These are phyloP conservation scores for Cenococcum geophilum DNA, from an alignment of 495 filamentous ascomycete species.

Conservation along the genomic window DNA sequence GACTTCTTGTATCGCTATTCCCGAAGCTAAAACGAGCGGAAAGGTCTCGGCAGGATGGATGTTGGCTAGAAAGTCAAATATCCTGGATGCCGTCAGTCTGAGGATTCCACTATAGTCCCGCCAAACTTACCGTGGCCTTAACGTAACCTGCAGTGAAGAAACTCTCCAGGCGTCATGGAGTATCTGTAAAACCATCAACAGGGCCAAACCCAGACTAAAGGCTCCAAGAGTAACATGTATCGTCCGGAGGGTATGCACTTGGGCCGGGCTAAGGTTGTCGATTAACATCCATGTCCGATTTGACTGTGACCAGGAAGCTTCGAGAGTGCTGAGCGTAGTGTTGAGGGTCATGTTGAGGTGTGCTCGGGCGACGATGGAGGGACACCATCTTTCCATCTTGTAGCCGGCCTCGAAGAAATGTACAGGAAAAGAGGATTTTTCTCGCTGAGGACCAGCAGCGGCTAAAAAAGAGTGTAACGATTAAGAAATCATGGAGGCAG, in stretches of 20 bases:
- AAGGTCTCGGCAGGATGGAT: conserved; percentile 31
- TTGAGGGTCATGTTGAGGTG: conserved; percentile 20
- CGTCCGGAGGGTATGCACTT: conserved; percentile 28
- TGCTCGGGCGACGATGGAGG: conserved; percentile 7
- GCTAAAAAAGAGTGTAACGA: conserved; percentile 26
- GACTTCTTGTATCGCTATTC: conserved; percentile 29
- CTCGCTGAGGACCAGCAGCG: conserved; percentile 31
- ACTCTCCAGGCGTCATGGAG: conserved; percentile 26
- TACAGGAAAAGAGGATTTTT: conserved; percentile 19
- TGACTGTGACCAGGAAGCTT: conserved; percentile 17
- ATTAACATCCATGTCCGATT: conserved; percentile 27
- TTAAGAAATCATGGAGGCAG: conserved; percentile 31
- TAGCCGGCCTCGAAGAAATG: conserved; percentile 23
- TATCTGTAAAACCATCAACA: conserved; percentile 26
- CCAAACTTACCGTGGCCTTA: conserved; percentile 22
- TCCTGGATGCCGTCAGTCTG: conserved; percentile 16
- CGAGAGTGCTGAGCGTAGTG: conserved; percentile 6
- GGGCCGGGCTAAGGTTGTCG: conserved; percentile 23
- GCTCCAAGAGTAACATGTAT: conserved; percentile 30
- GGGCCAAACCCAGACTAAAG: conserved; percentile 27
- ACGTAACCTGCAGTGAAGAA: conserved; percentile 16
- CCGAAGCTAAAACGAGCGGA: conserved; percentile 30
- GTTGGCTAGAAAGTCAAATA: conserved; percentile 18
- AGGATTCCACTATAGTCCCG: not conserved
- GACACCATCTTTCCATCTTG: conserved; percentile 30